phyloP scores from a whole-genome alignment of 345 rosid species.

The Pistacia atlantica region DNA sequence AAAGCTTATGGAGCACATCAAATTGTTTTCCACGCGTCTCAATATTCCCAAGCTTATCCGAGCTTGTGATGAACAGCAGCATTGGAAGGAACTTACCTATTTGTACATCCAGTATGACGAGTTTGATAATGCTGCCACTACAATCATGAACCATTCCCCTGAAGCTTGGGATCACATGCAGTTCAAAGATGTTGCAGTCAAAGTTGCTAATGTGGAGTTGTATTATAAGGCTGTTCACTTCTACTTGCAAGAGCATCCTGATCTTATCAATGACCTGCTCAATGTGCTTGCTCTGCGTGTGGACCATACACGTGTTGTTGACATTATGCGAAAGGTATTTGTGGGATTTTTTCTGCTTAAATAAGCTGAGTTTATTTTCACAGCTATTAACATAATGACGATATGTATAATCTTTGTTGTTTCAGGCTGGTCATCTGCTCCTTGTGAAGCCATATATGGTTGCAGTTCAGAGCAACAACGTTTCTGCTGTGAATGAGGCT shows the following conservation, averaged over 20 bases:
- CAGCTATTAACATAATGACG: constrained; percentile 11
- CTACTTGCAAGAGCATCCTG: constrained; percentile 98
- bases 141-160: constrained; percentile 98
- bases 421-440: constrained; percentile 91
- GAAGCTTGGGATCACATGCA: constrained; percentile 99
- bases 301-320: constrained; percentile 97
- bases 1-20: constrained; percentile 99
- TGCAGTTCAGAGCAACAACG: constrained; percentile 94
- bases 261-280: constrained; percentile 87
- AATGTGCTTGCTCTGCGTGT: constrained; percentile 92
- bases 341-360: background rate
- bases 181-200: constrained; percentile 87
- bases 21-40: constrained; percentile 94
- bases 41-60: constrained; percentile 96
- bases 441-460: constrained; percentile 97
- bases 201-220: constrained; percentile 94
- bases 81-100: constrained; percentile 94
- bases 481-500: constrained; percentile 94
- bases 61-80: constrained; percentile 99
- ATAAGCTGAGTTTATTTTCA: background rate
- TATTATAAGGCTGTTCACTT: constrained; percentile 99
- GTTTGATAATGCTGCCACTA: constrained; percentile 98
- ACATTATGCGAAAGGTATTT: constrained; percentile 91
- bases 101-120: constrained; percentile 91
- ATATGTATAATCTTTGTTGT: constrained; percentile 13